Percentiles rank a stretch among this genome's conserved stretches.
Evolutionary conservation across 805 yeast genomes (phyloP).

Genomic region (Saccharomycopsis sp.): DNA sequence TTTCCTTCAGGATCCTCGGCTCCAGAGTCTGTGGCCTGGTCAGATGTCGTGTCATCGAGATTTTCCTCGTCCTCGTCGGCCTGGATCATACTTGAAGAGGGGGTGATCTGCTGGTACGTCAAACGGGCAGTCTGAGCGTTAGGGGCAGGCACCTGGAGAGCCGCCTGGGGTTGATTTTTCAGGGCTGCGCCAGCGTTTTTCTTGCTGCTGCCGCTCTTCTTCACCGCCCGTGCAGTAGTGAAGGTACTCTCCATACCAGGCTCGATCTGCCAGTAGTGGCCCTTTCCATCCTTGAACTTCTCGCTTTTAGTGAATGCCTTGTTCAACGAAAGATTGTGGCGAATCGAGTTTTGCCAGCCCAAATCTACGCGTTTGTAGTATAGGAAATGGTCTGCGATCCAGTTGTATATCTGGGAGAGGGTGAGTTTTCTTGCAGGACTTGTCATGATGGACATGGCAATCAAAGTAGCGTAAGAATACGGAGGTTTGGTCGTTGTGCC

Average conservation of each 20-base stretch:
- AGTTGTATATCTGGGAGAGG: constrained; percentile 75
- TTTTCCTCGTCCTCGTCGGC: constrained; percentile 15
- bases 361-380: constrained; percentile 80
- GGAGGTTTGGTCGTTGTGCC: constrained; percentile 65
- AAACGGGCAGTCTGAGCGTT: neutral
- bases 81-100: constrained; percentile 20
- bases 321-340: constrained; percentile 88
- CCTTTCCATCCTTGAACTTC: constrained; percentile 81
- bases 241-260: constrained; percentile 80
- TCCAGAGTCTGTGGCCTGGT: constrained; percentile 11
- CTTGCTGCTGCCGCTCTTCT: constrained; percentile 24
- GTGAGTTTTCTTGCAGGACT: constrained; percentile 69
- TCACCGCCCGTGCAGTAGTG: constrained; percentile 52
- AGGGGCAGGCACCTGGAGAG: constrained; percentile 1
- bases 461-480: constrained; percentile 86
- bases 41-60: constrained; percentile 9
- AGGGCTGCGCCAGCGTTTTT: constrained; percentile 6
- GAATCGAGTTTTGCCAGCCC: constrained; percentile 97
- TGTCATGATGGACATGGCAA: constrained; percentile 86
- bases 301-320: constrained; percentile 90
- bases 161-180: constrained; percentile 9
- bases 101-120: constrained; percentile 17
- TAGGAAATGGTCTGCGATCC: constrained; percentile 84
- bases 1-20: neutral
- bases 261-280: constrained; percentile 87